A percentile compares a stretch with the other conserved stretches of the same genome.
phyloP scores from a whole-genome alignment of 768 basidiomycete species.

The Russula dissimulans region DNA sequence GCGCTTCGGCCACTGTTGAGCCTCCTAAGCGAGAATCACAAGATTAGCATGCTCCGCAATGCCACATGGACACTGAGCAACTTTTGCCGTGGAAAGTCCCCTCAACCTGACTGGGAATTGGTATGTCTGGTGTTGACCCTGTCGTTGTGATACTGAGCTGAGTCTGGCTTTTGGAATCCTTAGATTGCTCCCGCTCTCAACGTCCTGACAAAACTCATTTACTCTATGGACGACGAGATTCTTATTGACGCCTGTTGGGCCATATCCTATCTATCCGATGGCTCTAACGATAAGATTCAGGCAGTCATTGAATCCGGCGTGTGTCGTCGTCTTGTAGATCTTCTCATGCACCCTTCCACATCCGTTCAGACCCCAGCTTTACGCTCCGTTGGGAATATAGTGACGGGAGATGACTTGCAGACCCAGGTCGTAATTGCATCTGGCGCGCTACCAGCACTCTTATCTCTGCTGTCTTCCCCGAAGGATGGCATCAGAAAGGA shows the following conservation, averaged over 20 bases:
- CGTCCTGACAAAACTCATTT: slow-evolving; percentile 96
- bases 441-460: slow-evolving; percentile 89
- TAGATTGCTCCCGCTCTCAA: slow-evolving; percentile 96
- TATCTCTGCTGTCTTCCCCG: slow-evolving; percentile 86
- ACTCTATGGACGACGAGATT: slow-evolving; percentile 98
- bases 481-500: slow-evolving; percentile 99
- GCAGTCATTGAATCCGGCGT: slow-evolving; percentile 98
- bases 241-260: slow-evolving; percentile 99
- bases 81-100: slow-evolving; percentile 96
- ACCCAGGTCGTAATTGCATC: slow-evolving; percentile 99
- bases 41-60: slow-evolving; percentile 96
- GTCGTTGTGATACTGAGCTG: not conserved
- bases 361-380: slow-evolving; percentile 98
- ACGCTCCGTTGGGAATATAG: slow-evolving; percentile 97
- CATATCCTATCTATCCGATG: slow-evolving; percentile 97
- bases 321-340: slow-evolving; percentile 92
- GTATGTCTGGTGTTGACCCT: slow-evolving; percentile 37
- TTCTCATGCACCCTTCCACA: slow-evolving; percentile 89
- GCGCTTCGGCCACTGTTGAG: slow-evolving; percentile 88
- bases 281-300: slow-evolving; percentile 98
- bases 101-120: slow-evolving; percentile 96
- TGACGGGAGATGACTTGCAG: slow-evolving; percentile 98
- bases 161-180: slow-evolving; percentile 17
- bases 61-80: slow-evolving; percentile 99
- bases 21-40: slow-evolving; percentile 91